Base-by-base conservation (phyloP, 371 early-diverging fungal species). In the Zychaea mexicana region DNA sequence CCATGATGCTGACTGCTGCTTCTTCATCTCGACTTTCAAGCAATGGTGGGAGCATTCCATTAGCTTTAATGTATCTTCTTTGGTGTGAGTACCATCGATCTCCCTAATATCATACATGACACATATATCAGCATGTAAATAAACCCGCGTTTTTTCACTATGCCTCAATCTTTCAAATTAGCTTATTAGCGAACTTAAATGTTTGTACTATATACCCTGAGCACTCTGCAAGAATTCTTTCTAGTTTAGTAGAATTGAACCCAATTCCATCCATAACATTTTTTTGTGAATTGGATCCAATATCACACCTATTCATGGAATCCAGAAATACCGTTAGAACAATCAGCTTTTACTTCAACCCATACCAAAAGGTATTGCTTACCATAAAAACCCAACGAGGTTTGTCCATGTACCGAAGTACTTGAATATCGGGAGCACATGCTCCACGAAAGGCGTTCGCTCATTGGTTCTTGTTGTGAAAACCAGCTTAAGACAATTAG, bases 301-400 rank as follows among this genome's bases (percentile, higher is more conserved):
- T 66, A 12, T 66, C 65, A 30, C 65, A 62, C 62, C 65, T 69
- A 27, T 61, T n/a, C n/a, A n/a, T n/a, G n/a, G n/a, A n/a, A n/a
- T n/a, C n/a, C n/a, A n/a, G n/a, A n/a, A n/a, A n/a, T 55, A 13
- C 27, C 27, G 7, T 19, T 24, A 19, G 24, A 49, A 49, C 24
- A 49, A 49, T 24, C 19, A 49, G 6, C 17, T 49, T 24, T 49
- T 7, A 49, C 49, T 19, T 49, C n/a, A n/a, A 19, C 19, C 7
- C 24, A 49, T 19, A 49, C 26, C 24, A 22, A 36, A n/a, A n/a
- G n/a, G n/a, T 22, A 31, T 54, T 30, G 26, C 24, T 61, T 66
- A 67, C 72, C 72, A 72, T 57, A 66, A 61, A 67, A 68, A 49
- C 65, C 62, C n/a, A n/a, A n/a, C n/a, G n/a, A n/a, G n/a, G n/a